A percentile compares a stretch with the other conserved stretches of the same genome.
phyloP scores from a whole-genome alignment of 2,329 filamentous ascomycete genomes.

The Alternaria longipes region DNA sequence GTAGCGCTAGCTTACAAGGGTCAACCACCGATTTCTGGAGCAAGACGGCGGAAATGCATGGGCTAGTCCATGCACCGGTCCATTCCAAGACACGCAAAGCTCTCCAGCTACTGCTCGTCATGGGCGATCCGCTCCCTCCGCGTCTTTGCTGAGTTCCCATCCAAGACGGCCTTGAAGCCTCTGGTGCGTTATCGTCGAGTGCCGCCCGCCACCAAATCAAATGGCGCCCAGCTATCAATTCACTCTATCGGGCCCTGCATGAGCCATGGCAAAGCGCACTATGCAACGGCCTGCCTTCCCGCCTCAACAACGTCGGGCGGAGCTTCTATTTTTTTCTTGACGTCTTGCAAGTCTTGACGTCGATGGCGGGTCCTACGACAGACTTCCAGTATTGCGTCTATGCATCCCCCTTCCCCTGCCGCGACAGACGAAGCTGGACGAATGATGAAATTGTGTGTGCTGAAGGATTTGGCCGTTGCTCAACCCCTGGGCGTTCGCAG shows the following conservation, averaged over 20 bases:
- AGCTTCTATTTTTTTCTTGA: constrained; percentile 6
- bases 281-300: constrained; percentile 19
- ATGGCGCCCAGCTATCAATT: constrained; percentile 27
- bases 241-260: constrained; percentile 27
- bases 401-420: background rate
- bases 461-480: constrained; percentile 11
- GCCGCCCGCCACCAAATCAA: constrained; percentile 27
- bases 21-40: constrained; percentile 17
- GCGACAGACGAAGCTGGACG: constrained; percentile 6
- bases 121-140: background rate
- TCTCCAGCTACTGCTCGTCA: constrained; percentile 2
- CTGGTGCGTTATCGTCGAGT: constrained; percentile 15
- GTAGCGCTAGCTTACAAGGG: constrained; percentile 16
- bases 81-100: constrained; percentile 6
- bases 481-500: constrained; percentile 19
- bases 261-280: constrained; percentile 24
- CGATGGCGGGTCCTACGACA: background rate
- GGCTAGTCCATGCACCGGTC: constrained; percentile 15
- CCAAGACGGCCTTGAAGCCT: background rate
- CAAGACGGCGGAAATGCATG: constrained; percentile 17
- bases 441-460: background rate
- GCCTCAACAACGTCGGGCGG: constrained; percentile 15
- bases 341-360: constrained; percentile 8
- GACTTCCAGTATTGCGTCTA: background rate
- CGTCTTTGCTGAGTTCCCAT: background rate